phyloP scores from a whole-genome alignment of 148 eudicot species.

The Amaranthus cruentus region DNA sequence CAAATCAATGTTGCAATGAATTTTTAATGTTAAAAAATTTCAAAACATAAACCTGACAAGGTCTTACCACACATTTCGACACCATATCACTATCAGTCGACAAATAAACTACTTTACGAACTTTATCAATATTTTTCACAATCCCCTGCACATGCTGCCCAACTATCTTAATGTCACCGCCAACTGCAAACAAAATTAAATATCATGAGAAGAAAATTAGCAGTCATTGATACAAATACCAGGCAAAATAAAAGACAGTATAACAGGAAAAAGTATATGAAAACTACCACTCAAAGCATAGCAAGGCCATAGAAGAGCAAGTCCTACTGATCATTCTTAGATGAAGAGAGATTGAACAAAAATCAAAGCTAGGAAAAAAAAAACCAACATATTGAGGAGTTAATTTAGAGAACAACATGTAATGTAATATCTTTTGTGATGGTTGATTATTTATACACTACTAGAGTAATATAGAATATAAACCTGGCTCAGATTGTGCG shows the following conservation, averaged over 20 bases:
- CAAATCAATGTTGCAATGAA: slow-evolving; percentile 11
- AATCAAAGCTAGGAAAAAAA: no score
- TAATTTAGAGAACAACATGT: no score
- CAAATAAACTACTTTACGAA: slow-evolving; percentile 75
- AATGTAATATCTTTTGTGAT: no score
- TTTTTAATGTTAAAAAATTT: not conserved
- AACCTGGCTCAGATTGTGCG: no score
- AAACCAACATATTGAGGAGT: no score
- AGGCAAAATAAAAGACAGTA: slow-evolving; percentile 6
- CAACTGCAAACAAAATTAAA: slow-evolving; percentile 32
- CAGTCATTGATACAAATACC: not conserved
- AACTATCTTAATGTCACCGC: slow-evolving; percentile 27
- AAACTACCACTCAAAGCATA: not conserved
- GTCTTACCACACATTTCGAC: slow-evolving; percentile 78
- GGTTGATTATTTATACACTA: no score
- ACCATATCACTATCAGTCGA: slow-evolving; percentile 56
- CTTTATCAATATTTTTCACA: slow-evolving; percentile 73
- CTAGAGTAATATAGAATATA: no score
- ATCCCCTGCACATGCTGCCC: slow-evolving; percentile 84
- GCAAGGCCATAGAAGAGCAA: not conserved
- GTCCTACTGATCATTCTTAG: not conserved
- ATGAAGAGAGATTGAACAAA: no score
- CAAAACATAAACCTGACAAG: not conserved
- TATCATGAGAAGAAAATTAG: slow-evolving; percentile 1
- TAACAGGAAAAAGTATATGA: not conserved